Conservation (phyloP, 768 basidiomycete species). For the Gyrodon lividus region DNA sequence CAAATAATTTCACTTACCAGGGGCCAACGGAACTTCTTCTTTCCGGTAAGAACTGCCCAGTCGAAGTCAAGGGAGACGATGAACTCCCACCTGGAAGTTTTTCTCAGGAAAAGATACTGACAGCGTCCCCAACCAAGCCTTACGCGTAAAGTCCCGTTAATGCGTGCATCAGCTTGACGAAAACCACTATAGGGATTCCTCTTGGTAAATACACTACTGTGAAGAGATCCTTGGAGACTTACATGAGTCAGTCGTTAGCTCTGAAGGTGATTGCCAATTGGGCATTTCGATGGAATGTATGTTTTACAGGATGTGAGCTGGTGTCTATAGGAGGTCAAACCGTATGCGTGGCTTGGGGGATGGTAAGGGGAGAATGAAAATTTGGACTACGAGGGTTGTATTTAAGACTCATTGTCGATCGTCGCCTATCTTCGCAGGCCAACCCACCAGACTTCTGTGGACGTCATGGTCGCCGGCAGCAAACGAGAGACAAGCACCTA, state of each 20-base stretch:
- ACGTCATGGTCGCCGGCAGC: slow-evolving; percentile 8
- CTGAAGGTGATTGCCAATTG: slow-evolving; percentile 39
- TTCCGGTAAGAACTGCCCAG: slow-evolving; percentile 39
- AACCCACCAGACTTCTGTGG: slow-evolving; percentile 12
- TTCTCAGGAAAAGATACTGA: neutral
- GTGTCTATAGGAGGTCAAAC: neutral
- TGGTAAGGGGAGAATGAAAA: neutral
- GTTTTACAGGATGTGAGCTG: neutral
- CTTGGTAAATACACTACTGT: neutral
- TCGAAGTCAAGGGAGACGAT: slow-evolving; percentile 43
- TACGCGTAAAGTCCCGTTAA: slow-evolving; percentile 46
- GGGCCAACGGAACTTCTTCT: slow-evolving; percentile 46
- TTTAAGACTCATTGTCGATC: slow-evolving; percentile 13
- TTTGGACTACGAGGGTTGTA: neutral
- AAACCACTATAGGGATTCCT: slow-evolving; percentile 30
- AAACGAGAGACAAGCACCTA: neutral
- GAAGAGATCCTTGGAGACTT: slow-evolving; percentile 11
- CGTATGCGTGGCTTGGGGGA: neutral
- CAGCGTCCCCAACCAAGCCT: slow-evolving; percentile 11
- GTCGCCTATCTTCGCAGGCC: slow-evolving; percentile 1
- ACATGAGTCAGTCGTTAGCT: slow-evolving; percentile 39
- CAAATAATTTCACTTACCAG: slow-evolving; percentile 33
- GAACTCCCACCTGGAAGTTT: slow-evolving; percentile 43
- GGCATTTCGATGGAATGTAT: slow-evolving; percentile 31
- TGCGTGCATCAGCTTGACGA: slow-evolving; percentile 42